A percentile compares a stretch with the other conserved stretches of the same genome.
Evolutionary conservation across 2,329 filamentous ascomycete genomes (phyloP).

Genomic region (Sporothrix brasiliensis): DNA sequence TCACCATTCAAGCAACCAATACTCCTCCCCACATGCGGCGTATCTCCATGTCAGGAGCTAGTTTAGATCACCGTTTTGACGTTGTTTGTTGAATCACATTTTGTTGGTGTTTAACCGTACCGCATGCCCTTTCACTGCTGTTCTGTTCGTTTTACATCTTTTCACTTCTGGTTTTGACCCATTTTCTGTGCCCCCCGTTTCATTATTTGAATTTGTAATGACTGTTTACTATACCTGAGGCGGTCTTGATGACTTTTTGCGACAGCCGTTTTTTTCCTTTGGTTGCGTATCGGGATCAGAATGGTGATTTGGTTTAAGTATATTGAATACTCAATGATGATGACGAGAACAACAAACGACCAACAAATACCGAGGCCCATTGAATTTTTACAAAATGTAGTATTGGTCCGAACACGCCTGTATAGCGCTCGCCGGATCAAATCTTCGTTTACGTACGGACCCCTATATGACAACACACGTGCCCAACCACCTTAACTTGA

Average conservation of each 20-base stretch:
- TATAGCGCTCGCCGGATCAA: neutral
- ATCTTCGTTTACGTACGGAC: neutral
- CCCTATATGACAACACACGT: too few relatives aligned
- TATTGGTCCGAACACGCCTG: too few relatives aligned
- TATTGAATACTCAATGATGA: neutral
- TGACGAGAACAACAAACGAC: neutral
- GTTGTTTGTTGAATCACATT: neutral
- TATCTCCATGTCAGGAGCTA: constrained; percentile 29
- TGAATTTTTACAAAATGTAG: neutral
- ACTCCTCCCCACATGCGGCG: constrained; percentile 25
- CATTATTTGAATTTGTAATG: neutral
- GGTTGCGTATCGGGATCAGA: neutral
- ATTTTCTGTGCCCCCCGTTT: neutral
- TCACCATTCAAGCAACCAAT: constrained; percentile 30
- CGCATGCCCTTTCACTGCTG: too few relatives aligned
- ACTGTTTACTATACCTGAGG: neutral
- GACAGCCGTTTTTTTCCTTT: neutral
- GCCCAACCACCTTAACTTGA: too few relatives aligned
- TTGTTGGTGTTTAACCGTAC: too few relatives aligned
- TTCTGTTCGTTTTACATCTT: neutral
- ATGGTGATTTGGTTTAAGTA: neutral
- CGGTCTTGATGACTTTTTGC: neutral
- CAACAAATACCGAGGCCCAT: neutral
- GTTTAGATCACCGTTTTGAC: too few relatives aligned
- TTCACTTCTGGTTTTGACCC: neutral